Conservation (phyloP, 1,139 yeast species). For the Ogataea hybrid region DNA sequence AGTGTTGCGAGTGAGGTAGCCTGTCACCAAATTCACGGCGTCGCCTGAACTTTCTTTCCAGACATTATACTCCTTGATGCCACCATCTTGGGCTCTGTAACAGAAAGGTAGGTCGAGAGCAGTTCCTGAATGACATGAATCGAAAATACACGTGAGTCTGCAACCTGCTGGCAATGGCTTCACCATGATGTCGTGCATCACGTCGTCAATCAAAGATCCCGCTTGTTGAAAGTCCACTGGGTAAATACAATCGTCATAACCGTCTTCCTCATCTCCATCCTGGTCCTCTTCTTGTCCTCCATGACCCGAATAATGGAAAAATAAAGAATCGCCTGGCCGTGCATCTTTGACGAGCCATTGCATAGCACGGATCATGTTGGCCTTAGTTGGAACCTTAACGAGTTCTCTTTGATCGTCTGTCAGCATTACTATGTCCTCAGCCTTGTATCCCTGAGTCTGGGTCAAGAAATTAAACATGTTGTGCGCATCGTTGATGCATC, state of each 20-base stretch:
- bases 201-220: constrained; percentile 73
- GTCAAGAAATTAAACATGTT: constrained; percentile 60
- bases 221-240: constrained; percentile 77
- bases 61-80: constrained; percentile 83
- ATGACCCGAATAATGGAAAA: constrained; percentile 92
- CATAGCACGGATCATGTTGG: constrained; percentile 83
- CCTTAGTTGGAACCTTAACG: constrained; percentile 70
- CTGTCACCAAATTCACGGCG: constrained; percentile 65
- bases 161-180: constrained; percentile 77
- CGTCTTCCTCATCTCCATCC: constrained; percentile 91
- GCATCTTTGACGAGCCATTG: constrained; percentile 87
- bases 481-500: constrained; percentile 83
- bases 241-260: constrained; percentile 84
- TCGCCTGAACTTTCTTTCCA: constrained; percentile 83
- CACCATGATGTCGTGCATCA: constrained; percentile 81
- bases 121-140: constrained; percentile 93
- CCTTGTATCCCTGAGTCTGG: constrained; percentile 59
- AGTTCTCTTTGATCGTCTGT: constrained; percentile 67
- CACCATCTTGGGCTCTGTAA: constrained; percentile 83
- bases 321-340: constrained; percentile 77
- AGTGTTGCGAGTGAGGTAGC: constrained; percentile 71
- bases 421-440: constrained; percentile 80
- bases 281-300: constrained; percentile 81
- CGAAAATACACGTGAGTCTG: constrained; percentile 83
- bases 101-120: constrained; percentile 86